phyloP scores from a whole-genome alignment of 208 protist genomes.

The Leishmania major region DNA sequence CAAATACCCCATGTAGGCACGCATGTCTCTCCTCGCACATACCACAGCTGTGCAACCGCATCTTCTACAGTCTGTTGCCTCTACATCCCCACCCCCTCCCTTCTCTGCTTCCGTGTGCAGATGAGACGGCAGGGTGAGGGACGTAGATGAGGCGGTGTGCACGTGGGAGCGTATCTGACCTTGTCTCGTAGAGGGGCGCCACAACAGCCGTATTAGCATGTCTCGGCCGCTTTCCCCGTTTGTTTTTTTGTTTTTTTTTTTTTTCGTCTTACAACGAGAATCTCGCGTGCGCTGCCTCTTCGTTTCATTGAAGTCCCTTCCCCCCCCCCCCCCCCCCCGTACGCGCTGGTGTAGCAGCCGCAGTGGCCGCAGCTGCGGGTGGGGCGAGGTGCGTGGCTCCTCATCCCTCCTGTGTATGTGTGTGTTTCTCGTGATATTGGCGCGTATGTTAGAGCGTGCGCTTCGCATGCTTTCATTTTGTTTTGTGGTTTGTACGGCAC shows the following conservation, averaged over 20 bases:
- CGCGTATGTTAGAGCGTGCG: not conserved
- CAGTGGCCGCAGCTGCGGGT: not conserved
- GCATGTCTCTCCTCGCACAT: not conserved
- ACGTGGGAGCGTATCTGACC: not conserved
- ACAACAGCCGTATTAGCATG: not conserved
- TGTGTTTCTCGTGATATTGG: not conserved
- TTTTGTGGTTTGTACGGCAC: not conserved
- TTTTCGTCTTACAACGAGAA: not conserved
- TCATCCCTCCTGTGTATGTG: not conserved
- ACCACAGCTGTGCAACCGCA: not conserved
- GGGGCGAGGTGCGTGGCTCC: not conserved
- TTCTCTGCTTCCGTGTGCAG: not conserved
- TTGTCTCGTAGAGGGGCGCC: not conserved
- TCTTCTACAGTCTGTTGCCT: not conserved
- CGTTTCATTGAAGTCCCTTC: not conserved
- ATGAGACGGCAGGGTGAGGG: not conserved
- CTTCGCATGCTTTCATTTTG: constrained; percentile 13
- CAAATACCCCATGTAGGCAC: not conserved
- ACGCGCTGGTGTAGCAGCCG: too few species aligned
- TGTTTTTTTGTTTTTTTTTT: not conserved
- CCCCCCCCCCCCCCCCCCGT: not conserved
- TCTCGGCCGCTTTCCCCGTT: not conserved
- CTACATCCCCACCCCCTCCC: not conserved
- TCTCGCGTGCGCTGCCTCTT: not conserved
- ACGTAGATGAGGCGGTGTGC: not conserved